Percentiles rank a stretch among this genome's conserved stretches.
phyloP scores from a whole-genome alignment of 2,329 filamentous ascomycete species.

The Scedosporium minutisporum region DNA sequence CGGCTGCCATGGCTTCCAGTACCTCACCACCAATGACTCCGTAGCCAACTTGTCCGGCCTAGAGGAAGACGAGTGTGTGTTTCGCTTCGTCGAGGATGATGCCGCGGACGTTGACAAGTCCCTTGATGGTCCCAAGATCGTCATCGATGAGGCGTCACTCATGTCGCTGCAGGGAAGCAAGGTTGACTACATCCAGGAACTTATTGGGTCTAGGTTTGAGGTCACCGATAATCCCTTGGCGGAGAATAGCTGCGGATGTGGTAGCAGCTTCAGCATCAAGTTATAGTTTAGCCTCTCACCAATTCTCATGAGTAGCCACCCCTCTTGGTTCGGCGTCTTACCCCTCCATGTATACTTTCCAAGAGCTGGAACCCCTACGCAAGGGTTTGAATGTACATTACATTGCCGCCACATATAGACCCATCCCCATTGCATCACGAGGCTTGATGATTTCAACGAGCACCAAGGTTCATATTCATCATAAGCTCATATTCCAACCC shows the following conservation, averaged over 20 bases:
- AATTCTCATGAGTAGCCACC: neutral
- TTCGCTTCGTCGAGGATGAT: conserved; percentile 54
- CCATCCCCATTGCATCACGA: neutral
- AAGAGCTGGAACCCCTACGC: neutral
- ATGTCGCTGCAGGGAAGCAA: conserved; percentile 88
- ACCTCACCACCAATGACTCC: conserved; percentile 78
- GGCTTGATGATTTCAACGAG: neutral
- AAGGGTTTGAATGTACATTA: neutral
- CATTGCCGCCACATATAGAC: neutral
- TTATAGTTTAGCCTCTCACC: conserved; percentile 27
- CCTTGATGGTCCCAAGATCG: conserved; percentile 56
- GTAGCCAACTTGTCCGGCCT: conserved; percentile 21
- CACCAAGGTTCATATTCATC: neutral
- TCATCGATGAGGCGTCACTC: conserved; percentile 79
- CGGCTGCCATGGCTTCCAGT: conserved; percentile 97
- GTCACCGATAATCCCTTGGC: conserved; percentile 88
- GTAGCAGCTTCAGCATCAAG: conserved; percentile 94
- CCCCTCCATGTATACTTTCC: neutral
- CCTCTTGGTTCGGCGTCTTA: neutral
- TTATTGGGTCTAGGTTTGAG: conserved; percentile 86
- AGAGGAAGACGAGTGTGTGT: conserved; percentile 69
- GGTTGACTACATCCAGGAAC: conserved; percentile 90
- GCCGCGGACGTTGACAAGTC: conserved; percentile 18
- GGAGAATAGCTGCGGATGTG: conserved; percentile 91
- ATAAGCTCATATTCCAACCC: neutral